These are phyloP conservation scores for Larix kaempferi DNA, from an alignment of 75 land plant species.

Conservation along the genomic window DNA sequence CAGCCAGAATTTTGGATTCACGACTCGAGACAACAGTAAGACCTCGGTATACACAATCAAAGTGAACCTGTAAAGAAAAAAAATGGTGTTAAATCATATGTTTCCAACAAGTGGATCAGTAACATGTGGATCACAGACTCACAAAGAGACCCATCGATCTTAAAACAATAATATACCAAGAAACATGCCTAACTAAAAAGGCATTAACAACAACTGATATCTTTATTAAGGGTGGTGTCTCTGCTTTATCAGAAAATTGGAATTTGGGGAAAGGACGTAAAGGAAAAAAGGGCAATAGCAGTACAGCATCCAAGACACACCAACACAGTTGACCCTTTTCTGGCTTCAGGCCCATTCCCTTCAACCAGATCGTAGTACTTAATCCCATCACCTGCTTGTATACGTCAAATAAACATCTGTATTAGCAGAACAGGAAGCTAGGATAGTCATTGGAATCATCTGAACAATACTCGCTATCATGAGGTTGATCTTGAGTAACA, in stretches of 20 bases:
- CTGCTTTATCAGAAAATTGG: background rate
- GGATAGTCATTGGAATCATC: background rate
- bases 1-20: constrained; percentile 90
- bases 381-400: constrained; percentile 72
- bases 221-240: background rate
- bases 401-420: background rate
- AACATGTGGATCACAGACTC: background rate
- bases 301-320: constrained; percentile 29
- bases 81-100: background rate
- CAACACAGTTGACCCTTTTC: constrained; percentile 78
- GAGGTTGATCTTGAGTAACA: background rate
- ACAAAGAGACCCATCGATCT: background rate
- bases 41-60: constrained; percentile 78
- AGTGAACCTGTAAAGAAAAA: constrained; percentile 60
- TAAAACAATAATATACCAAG: background rate
- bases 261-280: background rate
- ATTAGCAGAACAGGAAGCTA: background rate
- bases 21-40: constrained; percentile 91
- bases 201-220: background rate
- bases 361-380: constrained; percentile 81
- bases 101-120: background rate
- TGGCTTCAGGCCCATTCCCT: constrained; percentile 80
- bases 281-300: constrained; percentile 1
- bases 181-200: constrained; percentile 2
- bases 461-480: background rate